Conservation (phyloP, 345 rosid genomes). For the Eucalyptus marginata region DNA sequence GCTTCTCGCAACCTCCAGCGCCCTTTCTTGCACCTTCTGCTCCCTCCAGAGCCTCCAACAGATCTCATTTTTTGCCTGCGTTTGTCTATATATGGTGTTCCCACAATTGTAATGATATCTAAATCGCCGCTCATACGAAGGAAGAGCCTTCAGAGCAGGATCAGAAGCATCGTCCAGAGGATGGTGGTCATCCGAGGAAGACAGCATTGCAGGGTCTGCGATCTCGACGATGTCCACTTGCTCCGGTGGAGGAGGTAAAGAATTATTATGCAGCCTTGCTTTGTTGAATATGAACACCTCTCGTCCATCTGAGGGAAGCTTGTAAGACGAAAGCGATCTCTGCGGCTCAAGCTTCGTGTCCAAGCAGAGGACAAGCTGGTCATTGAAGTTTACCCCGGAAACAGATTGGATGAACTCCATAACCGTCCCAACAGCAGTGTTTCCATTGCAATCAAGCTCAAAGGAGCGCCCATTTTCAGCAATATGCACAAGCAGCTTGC, state of each 20-base stretch:
- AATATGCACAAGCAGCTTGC: conserved; percentile 71
- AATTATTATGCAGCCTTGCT: conserved; percentile 50
- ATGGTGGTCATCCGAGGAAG: conserved; percentile 43
- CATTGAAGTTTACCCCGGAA: conserved; percentile 44
- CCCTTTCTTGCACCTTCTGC: conserved; percentile 88
- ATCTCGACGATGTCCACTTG: conserved; percentile 39
- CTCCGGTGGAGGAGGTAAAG: conserved; percentile 57
- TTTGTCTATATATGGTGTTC: conserved; percentile 39
- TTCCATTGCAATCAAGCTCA: conserved; percentile 55
- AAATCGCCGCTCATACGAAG: conserved; percentile 83
- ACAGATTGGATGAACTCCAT: conserved; percentile 54
- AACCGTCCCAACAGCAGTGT: conserved; percentile 59
- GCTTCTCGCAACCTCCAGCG: conserved; percentile 69
- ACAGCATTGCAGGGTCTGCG: conserved; percentile 41
- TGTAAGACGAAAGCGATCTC: conserved; percentile 54
- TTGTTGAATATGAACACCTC: conserved; percentile 81
- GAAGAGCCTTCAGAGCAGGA: conserved; percentile 93
- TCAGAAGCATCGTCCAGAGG: conserved; percentile 81
- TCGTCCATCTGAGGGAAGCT: conserved; percentile 57
- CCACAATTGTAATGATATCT: conserved; percentile 67
- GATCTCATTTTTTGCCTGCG: conserved; percentile 32
- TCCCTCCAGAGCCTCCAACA: conserved; percentile 70
- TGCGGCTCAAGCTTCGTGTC: conserved; percentile 86
- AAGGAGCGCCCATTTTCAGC: conserved; percentile 86
- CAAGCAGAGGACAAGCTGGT: conserved; percentile 77